Conservation (phyloP, 2,329 filamentous ascomycete genomes). For the Pestalotiopsis sp. region DNA sequence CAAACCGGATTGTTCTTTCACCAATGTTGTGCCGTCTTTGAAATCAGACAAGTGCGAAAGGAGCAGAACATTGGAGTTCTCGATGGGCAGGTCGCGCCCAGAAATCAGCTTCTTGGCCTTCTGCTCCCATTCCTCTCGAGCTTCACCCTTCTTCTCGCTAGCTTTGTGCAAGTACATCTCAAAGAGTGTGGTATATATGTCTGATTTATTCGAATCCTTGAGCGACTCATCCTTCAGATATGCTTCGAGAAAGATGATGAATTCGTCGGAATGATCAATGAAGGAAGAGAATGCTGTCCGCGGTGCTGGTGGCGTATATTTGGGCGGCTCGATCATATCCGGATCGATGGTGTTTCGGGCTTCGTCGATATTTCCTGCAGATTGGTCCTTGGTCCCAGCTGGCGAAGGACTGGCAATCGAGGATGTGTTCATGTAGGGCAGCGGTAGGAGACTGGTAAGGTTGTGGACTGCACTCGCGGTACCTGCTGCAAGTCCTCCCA, state of each 20-base stretch:
- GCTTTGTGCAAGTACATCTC: slow-evolving; percentile 97
- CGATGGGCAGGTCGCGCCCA: slow-evolving; percentile 78
- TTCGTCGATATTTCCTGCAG: slow-evolving; percentile 49
- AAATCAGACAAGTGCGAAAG: slow-evolving; percentile 92
- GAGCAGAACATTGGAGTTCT: slow-evolving; percentile 90
- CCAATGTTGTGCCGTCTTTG: slow-evolving; percentile 83
- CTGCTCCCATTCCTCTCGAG: slow-evolving; percentile 77
- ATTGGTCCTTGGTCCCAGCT: slow-evolving; percentile 49
- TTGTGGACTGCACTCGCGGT: slow-evolving; percentile 83
- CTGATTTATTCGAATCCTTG: slow-evolving; percentile 73
- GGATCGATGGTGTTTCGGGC: slow-evolving; percentile 46
- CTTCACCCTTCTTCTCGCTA: slow-evolving; percentile 67
- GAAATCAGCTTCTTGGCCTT: slow-evolving; percentile 91
- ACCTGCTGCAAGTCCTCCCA: slow-evolving; percentile 43
- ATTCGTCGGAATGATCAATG: slow-evolving; percentile 89
- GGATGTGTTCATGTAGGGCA: slow-evolving; percentile 79
- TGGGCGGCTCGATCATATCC: slow-evolving; percentile 44
- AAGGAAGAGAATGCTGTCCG: slow-evolving; percentile 93
- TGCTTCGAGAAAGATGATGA: slow-evolving; percentile 89
- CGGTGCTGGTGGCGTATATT: slow-evolving; percentile 80
- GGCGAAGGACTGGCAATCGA: slow-evolving; percentile 54
- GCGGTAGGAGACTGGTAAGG: slow-evolving; percentile 76
- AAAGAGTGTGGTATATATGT: slow-evolving; percentile 92
- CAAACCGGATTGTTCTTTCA: slow-evolving; percentile 90
- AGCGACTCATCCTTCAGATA: slow-evolving; percentile 72